Evolutionary conservation across 2,329 filamentous ascomycete species (phyloP), one percentile per base, ranked within the genome.

Genomic region (Akanthomyces dipterigenus): DNA sequence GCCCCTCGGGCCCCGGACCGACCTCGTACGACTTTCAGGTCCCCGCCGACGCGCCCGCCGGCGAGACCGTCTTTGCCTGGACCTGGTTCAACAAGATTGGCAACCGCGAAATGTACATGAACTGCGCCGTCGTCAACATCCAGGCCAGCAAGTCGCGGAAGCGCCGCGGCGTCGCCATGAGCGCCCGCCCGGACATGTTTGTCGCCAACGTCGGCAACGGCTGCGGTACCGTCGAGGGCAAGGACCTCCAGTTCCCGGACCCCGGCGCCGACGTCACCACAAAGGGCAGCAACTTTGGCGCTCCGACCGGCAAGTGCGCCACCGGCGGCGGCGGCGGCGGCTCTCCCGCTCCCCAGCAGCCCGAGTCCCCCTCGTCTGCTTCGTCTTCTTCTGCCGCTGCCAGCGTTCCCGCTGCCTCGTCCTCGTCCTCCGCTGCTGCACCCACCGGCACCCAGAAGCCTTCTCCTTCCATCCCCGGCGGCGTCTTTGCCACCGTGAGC

Each of bases 71-170:
- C 49, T 82, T 93, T 55, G 85, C 86, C 42, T 93, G 90, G 90
- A 86, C 85, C 28, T 90, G 88, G 88, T 88, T 89, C 76, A 91
- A 91, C 78, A 78, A 85, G 65, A 74, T 54, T 22, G 51, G 51
- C 22, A 54, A 54, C 51, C 51, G 51, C 22, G 51, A 54, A n/a
- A 54, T 54, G 83, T 95, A 95, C 81, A 91, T 91, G 88, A 91
- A 91, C 76, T 95, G 90, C 70, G 89, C 90, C 8, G 79, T 83
- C 56, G 82, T 93, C 67, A 84, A 82, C 64, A 86, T 92, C 70
- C 74, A 71, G 60, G 73, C 74, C 31, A 72, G 73, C 54, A 65
- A 12, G 69, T 69, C 65, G 67, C 66, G 62, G 65, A 67, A 26
- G 54, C 74, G 75, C 70, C 73, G 75, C 56, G 65, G 64, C 36